Evolutionary conservation across 768 basidiomycete genomes (phyloP), one percentile per base, ranked within the genome.

Genomic region (Suillus alpinus): DNA sequence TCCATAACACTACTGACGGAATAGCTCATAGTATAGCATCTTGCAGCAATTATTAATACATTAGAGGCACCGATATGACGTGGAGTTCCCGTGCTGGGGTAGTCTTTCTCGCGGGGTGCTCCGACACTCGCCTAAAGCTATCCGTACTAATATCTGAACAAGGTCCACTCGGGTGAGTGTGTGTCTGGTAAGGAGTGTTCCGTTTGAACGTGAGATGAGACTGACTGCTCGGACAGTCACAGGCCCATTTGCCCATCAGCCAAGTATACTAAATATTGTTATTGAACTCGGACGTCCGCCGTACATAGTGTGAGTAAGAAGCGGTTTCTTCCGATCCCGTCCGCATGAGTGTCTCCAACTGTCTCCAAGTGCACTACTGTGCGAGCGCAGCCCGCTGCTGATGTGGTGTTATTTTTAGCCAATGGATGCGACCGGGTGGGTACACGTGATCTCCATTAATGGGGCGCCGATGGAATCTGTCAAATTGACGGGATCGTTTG

Each of bases 371-470:
- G 26, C 26, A 26, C 26, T 9, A 47, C 46, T 20, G 13, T 55
- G 36, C 23, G 36, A 26, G 20, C 52, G 9, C 34, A 6, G 23
- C 4, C 34, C 16, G 14, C 26, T 20, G 43, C 43, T 44, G 20
- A 44, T 44, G 6, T 7, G 4, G 14, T 18, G 8, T 14, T 49
- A 49, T 49, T 18, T 49, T 49, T 49, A 29, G 47, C 4, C 10
- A 12, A 32, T 50, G 53, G 53, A 39, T 37, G 57, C 31, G 36
- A 51, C 58, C 39, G 55, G 59, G 53, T 40, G 51, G 6, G 31
- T 34, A 43, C 65, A 63, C 65, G 60, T 68, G 67, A 47, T 43
- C 58, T 5, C 16, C 40, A 29, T 43, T 14, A 39, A 29, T 36
- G 20, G 58, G 58, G 20, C 53, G 52, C 50, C 58, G 34, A 34